Conservation (phyloP, 1,284 basidiomycete species). For the Athelia psychrophila region DNA sequence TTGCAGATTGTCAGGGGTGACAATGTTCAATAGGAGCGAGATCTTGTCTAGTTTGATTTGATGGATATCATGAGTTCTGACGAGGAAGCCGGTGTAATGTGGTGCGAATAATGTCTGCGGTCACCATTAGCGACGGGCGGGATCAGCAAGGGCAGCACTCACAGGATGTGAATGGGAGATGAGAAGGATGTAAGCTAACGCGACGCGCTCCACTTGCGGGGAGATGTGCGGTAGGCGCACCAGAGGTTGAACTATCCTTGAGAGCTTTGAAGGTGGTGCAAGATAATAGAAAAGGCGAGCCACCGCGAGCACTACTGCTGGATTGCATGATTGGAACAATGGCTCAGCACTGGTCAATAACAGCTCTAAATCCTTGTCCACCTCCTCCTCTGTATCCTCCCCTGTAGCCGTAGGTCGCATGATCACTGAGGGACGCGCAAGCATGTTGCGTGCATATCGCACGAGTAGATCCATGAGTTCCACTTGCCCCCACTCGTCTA, state of each 20-base stretch:
- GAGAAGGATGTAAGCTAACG: conserved; percentile 66
- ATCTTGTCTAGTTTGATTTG: conserved; percentile 76
- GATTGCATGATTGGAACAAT: conserved; percentile 81
- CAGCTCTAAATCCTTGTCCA: conserved; percentile 77
- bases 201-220: conserved; percentile 69
- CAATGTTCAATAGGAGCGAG: conserved; percentile 61
- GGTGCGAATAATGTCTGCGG: conserved; percentile 56
- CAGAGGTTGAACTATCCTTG: conserved; percentile 62
- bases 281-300: conserved; percentile 74
- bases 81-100: conserved; percentile 64
- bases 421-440: conserved; percentile 57
- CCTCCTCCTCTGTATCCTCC: conserved; percentile 37
- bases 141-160: conserved; percentile 24
- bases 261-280: conserved; percentile 53
- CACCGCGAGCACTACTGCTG: conserved; percentile 80
- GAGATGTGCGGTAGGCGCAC: conserved; percentile 64
- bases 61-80: conserved; percentile 63
- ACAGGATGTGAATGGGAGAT: conserved; percentile 65
- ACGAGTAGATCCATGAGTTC: conserved; percentile 77
- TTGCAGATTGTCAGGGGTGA: conserved; percentile 65
- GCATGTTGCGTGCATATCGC: conserved; percentile 84
- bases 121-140: conserved; percentile 3
- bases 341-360: conserved; percentile 74
- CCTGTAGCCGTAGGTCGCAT: conserved; percentile 24
- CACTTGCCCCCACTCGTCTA: conserved; percentile 96